Base-by-base conservation (phyloP, 495 filamentous ascomycete species). In the Glarea lozoyensis region DNA sequence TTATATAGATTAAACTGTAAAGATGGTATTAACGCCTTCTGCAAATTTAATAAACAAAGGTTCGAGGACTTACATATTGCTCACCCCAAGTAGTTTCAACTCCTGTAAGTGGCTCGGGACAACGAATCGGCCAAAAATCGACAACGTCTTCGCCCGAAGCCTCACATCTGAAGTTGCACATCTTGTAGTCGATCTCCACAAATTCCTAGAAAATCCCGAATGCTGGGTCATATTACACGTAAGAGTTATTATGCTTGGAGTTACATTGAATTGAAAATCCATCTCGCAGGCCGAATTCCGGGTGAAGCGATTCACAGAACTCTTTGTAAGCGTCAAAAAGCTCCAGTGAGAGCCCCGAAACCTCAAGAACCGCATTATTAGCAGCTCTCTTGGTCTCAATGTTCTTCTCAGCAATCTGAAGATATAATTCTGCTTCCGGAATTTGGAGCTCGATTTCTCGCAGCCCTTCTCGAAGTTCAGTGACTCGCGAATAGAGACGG, bases 241-340 rank as follows among this genome's bases (percentile, higher is more conserved):
- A 53, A 13, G 24, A 40, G 21, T 30, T 29, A 6, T 21, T 19
- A 35, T 53, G 45, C 2, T 36, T 4, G 11, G 24, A 16, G 3
- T 49, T 32, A 36, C 46, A 53, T 13, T 25, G 18, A 10, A 53
- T 49, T 4, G 46, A 49, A 33, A 43, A 49, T 12, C 46, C 50
- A 9, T 12, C 23, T 13, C 31, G n/a, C 29, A 13, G 33, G 6
- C 49, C 40, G 31, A 34, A 39, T 30, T 40, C 13, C 15, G 40
- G 45, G 16, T 44, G 10, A 21, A 49, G 29, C 20, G 40, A 45
- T 13, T 49, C 45, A 40, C 50, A 53, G 41, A 53, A 53, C 2
- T 11, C 44, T 29, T 38, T 5, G 32, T 52, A 52, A 11, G 22
- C 44, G 12, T 48, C 33, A 15, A 31, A 24, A 3, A 52, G 43